Evolutionary conservation across 2,329 filamentous ascomycete genomes (phyloP).

Genomic region (Metarhizium sp.): DNA sequence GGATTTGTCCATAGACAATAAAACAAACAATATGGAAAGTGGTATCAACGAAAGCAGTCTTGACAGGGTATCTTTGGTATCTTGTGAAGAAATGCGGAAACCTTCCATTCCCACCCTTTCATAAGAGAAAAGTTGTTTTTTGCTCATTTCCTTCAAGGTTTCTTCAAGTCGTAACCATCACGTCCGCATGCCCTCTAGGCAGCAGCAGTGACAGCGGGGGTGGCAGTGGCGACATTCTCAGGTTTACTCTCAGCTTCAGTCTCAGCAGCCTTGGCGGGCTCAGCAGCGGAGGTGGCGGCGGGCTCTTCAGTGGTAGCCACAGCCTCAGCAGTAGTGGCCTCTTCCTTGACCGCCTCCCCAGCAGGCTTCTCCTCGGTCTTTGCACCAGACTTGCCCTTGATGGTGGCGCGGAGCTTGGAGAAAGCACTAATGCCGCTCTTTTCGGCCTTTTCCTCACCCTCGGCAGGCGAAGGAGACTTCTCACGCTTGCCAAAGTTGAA

Average conservation of each 20-base stretch:
- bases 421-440: conserved; percentile 31
- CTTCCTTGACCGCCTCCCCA: conserved; percentile 24
- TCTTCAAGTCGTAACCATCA: conserved; percentile 17
- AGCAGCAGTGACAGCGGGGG: conserved; percentile 40
- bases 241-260: conserved; percentile 31
- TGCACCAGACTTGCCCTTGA: conserved; percentile 36
- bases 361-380: conserved; percentile 33
- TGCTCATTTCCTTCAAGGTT: conserved; percentile 12
- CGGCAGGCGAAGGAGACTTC: conserved; percentile 45
- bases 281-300: conserved; percentile 10
- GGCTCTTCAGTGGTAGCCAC: conserved; percentile 16
- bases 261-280: conserved; percentile 15
- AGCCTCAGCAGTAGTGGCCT: conserved; percentile 21
- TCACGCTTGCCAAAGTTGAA: conserved; percentile 78
- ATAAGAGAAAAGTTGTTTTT: conserved; percentile 21
- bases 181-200: conserved; percentile 31
- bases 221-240: conserved; percentile 28
- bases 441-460: conserved; percentile 42
- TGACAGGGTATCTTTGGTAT: conserved; percentile 45
- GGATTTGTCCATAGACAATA: conserved; percentile 8
- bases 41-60: conserved; percentile 39
- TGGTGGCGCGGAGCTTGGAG: conserved; percentile 51
- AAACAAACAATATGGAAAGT: conserved; percentile 25
- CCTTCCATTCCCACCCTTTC: conserved; percentile 37
- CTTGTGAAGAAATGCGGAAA: conserved; percentile 44